Evolutionary conservation across 805 yeast species (phyloP).

Genomic region (Candida insectalens): DNA sequence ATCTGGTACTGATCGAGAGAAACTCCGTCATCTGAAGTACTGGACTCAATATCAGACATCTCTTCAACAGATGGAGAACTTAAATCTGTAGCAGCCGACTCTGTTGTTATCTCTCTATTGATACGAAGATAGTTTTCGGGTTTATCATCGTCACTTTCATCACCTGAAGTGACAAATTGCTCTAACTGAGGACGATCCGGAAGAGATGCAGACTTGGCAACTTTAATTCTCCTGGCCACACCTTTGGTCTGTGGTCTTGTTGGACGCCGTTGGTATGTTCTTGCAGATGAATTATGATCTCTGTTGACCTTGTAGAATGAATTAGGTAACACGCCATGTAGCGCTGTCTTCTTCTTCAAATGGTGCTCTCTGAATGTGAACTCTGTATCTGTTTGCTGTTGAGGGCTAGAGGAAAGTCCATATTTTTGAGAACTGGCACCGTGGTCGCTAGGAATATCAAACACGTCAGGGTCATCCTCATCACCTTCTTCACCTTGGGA

Average conservation of each 20-base stretch:
- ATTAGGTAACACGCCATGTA: constrained; percentile 19
- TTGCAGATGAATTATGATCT: neutral
- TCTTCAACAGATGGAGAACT: neutral
- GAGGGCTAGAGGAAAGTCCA: neutral
- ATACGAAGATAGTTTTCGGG: constrained; percentile 3
- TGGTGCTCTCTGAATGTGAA: constrained; percentile 13
- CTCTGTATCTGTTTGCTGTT: constrained; percentile 4
- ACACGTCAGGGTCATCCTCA: constrained; percentile 5
- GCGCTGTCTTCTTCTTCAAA: constrained; percentile 12
- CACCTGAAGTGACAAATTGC: constrained; percentile 2
- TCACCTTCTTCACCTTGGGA: too few species aligned
- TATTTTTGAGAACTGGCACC: neutral
- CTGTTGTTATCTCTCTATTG: neutral
- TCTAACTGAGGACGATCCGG: neutral
- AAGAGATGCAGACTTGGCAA: neutral
- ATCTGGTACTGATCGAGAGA: constrained; percentile 6
- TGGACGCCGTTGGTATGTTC: neutral
- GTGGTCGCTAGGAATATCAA: constrained; percentile 2
- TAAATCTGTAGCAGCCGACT: neutral
- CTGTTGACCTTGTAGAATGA: constrained; percentile 14
- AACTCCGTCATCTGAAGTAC: constrained; percentile 2
- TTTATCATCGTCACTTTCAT: constrained; percentile 1
- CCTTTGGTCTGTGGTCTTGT: constrained; percentile 4
- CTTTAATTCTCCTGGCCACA: constrained; percentile 10
- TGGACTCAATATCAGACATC: neutral